Evolutionary conservation across 2,329 filamentous ascomycete species (phyloP).

Genomic region (Pseudogymnoascus sp.): DNA sequence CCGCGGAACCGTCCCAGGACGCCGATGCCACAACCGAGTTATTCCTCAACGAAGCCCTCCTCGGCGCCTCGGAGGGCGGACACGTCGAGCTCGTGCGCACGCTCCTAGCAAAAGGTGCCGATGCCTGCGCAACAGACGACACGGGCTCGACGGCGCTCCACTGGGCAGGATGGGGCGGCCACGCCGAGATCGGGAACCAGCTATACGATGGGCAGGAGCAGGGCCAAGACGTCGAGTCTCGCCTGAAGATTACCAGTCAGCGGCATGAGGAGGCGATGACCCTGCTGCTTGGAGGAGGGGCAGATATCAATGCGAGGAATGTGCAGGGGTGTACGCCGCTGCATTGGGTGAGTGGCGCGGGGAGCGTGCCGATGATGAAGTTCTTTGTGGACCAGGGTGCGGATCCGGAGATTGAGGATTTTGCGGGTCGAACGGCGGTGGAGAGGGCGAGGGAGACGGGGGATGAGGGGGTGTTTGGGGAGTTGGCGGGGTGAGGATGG

Average conservation of each 20-base stretch:
- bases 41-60: conserved; percentile 1
- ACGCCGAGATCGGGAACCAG: background rate
- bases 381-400: background rate
- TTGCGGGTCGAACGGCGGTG: background rate
- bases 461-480: background rate
- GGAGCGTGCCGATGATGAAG: conserved; percentile 1
- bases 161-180: background rate
- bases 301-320: background rate
- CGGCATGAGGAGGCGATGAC: background rate
- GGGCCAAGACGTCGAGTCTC: background rate
- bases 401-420: background rate
- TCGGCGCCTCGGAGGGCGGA: background rate
- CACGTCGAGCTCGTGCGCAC: conserved; percentile 1
- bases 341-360: background rate
- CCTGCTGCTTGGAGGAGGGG: background rate
- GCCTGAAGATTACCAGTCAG: background rate
- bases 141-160: background rate
- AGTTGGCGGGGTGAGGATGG: background rate
- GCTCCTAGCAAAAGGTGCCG: background rate
- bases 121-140: background rate
- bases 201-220: background rate
- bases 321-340: background rate
- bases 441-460: background rate
- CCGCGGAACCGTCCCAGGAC: background rate
- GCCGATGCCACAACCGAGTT: background rate